These are phyloP conservation scores for Chara braunii DNA, from an alignment of 139 green algal genomes.

Conservation along the genomic window DNA sequence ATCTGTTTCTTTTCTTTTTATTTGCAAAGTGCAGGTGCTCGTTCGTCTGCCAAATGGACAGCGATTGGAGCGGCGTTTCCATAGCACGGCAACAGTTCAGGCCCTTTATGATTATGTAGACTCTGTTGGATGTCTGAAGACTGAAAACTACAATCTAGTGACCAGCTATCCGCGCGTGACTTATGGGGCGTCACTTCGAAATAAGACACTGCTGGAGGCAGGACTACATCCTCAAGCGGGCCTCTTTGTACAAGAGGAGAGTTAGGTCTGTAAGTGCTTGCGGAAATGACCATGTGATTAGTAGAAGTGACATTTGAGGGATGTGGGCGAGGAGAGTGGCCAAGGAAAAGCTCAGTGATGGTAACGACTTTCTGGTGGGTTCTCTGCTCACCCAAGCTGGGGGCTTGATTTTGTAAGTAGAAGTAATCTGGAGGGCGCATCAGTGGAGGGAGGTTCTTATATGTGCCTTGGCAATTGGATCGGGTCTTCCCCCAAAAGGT, in stretches of 20 bases:
- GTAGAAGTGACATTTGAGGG: too few species aligned
- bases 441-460: too few species aligned
- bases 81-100: constrained; percentile 7
- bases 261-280: too few species aligned
- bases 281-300: too few species aligned
- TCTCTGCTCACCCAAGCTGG: too few species aligned
- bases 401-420: too few species aligned
- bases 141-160: constrained; percentile 27
- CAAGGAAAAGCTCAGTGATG: too few species aligned
- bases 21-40: constrained; percentile 15
- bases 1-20: not conserved
- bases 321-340: too few species aligned
- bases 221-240: constrained; percentile 35
- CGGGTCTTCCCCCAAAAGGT: too few species aligned
- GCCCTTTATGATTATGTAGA: constrained; percentile 40
- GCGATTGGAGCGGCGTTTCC: constrained; percentile 27
- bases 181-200: constrained; percentile 8
- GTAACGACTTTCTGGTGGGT: too few species aligned
- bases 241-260: constrained; percentile 41
- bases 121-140: not conserved
- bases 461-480: too few species aligned
- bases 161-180: constrained; percentile 40
- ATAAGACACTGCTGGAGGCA: constrained; percentile 30
- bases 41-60: constrained; percentile 27
- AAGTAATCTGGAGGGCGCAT: too few species aligned